Base-by-base conservation (phyloP, 2,329 filamentous ascomycete species). In the Neurospora sp. region DNA sequence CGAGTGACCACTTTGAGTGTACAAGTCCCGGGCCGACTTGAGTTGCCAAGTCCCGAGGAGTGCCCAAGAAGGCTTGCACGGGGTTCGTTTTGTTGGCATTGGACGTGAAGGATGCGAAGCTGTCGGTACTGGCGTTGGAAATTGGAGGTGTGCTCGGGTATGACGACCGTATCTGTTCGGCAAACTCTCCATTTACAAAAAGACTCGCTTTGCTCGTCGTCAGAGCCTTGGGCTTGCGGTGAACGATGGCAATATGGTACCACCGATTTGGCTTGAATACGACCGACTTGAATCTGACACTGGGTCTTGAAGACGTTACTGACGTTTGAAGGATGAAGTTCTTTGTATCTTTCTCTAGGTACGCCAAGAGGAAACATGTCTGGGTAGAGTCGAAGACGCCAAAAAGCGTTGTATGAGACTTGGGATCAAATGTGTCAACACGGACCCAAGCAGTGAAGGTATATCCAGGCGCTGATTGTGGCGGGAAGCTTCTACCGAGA, bases 251-350 rank as follows among this genome's bases (percentile, higher is more conserved):
- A 75, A 99, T 88, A 79, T 99, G 96, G 79, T 99, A 99, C 96
- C 96, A 99, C 75, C 84, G 86, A 69, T 89, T 87, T 73, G 91
- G 86, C 75, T 89, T 84, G 77, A 99, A 98, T 0, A 85, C 83
- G 11, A 90, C 87, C 2, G 91, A 91, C 78, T 96, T 97, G 84
- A 99, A 99, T 70, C 96, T 89, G 66, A 99, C 92, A 79, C 95
- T 98, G 2, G 96, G 95, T 71, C 91, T 89, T 68, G 89, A 85
- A 9, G 93, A 93, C 68, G 89, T 92, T 72, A 98, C 91, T 19
- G 96, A 97, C 8, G 96, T 98, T 81, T 99, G 96, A 6, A 99
- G 83, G 74, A 99, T 99, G 74, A 99, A 91, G 80, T 97, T 96
- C 72, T 88, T 92, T 1, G 93, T 97, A 78, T 97, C 94, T 77